phyloP scores from a whole-genome alignment of 192 early-diverging fungal genomes.

The Coemansia aciculifera region DNA sequence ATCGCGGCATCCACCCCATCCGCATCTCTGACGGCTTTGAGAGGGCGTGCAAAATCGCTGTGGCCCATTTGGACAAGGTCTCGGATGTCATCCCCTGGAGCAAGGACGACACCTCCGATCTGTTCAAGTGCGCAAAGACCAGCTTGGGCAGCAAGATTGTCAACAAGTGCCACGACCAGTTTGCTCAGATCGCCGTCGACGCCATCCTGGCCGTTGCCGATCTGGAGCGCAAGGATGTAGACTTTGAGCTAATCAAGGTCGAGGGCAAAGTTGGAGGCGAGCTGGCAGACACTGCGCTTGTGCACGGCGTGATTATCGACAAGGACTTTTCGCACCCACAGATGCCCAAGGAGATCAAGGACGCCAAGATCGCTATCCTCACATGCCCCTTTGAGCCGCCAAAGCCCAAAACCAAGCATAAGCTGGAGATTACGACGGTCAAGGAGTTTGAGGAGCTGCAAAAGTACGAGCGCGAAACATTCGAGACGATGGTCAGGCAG shows the following conservation, averaged over 20 bases:
- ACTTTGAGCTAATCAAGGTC: conserved; percentile 99
- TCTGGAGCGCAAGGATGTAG: conserved; percentile 98
- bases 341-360: conserved; percentile 95
- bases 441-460: conserved; percentile 99
- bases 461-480: conserved; percentile 93
- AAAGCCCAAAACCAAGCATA: conserved; percentile 99
- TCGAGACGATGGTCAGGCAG: conserved; percentile 93
- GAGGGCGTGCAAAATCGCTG: conserved; percentile 91
- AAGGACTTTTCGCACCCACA: conserved; percentile 99
- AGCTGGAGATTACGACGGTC: conserved; percentile 97
- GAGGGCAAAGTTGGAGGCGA: conserved; percentile 99
- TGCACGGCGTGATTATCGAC: conserved; percentile 98
- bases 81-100: conserved; percentile 89
- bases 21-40: conserved; percentile 99
- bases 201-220: conserved; percentile 97
- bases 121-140: conserved; percentile 95
- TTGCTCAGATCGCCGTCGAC: conserved; percentile 97
- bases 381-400: conserved; percentile 99
- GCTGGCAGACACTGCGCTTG: conserved; percentile 87
- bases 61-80: conserved; percentile 86
- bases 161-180: conserved; percentile 97
- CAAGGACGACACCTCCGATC: conserved; percentile 76
- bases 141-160: conserved; percentile 99
- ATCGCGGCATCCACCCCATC: conserved; percentile 98
- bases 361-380: conserved; percentile 97